Conservation (phyloP, 768 basidiomycete genomes). For the Grammothele lineata region DNA sequence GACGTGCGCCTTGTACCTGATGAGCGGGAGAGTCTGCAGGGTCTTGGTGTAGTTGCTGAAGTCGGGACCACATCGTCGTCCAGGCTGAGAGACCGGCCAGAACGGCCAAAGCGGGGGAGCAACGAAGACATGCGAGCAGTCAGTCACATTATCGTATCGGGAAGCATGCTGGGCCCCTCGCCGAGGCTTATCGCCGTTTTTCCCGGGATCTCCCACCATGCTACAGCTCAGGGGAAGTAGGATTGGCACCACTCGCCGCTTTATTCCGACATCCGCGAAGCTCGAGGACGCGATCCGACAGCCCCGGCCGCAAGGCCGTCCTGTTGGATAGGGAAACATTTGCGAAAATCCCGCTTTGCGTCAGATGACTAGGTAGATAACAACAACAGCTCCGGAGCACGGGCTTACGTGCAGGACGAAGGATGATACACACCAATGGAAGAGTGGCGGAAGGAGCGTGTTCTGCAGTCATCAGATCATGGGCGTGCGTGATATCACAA, state of each 20-base stretch:
- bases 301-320: too few species aligned
- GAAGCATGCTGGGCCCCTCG: too few species aligned
- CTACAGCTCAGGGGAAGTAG: not conserved
- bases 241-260: too few species aligned
- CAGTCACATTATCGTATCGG: too few species aligned
- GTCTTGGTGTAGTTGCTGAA: too few species aligned
- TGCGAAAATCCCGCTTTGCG: constrained; percentile 4
- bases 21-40: too few species aligned
- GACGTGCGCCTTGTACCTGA: too few species aligned
- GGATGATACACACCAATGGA: constrained; percentile 18
- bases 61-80: too few species aligned
- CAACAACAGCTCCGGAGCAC: constrained; percentile 17
- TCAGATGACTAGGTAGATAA: constrained; percentile 28
- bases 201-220: constrained; percentile 3
- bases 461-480: constrained; percentile 24
- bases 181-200: constrained; percentile 11
- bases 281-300: constrained; percentile 10
- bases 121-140: too few species aligned
- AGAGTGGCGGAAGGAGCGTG: constrained; percentile 19
- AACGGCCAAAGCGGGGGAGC: too few species aligned
- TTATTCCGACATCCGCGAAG: constrained; percentile 16
- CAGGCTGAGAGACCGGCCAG: too few species aligned
- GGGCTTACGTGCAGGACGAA: constrained; percentile 20
- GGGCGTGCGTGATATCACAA: constrained; percentile 23
- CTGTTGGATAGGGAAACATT: too few species aligned